These are phyloP conservation scores for Mucor plumbeus DNA, from an alignment of 371 early-diverging fungal genomes.

Conservation along the genomic window DNA sequence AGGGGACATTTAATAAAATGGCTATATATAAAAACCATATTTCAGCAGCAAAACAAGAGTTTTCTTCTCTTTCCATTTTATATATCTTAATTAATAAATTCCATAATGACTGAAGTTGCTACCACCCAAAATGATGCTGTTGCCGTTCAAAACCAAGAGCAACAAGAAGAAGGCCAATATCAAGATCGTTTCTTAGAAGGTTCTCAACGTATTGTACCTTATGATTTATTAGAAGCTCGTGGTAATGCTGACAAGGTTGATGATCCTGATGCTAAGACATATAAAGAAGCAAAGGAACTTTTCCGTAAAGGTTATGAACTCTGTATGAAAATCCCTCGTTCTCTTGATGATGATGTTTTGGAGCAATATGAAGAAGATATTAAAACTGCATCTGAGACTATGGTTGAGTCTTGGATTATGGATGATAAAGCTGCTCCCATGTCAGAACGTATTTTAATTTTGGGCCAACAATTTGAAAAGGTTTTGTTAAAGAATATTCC, in stretches of 20 bases:
- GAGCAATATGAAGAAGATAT: conserved; percentile 64
- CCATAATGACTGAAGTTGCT: conserved; percentile 25
- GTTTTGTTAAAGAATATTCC: conserved; percentile 51
- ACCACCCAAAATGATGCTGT: background rate
- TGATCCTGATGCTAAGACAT: conserved; percentile 65
- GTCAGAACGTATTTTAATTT: conserved; percentile 49
- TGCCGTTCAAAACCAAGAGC: background rate
- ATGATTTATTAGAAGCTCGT: conserved; percentile 65
- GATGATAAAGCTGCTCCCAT: conserved; percentile 73
- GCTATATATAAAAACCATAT: background rate
- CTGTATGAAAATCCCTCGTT: conserved; percentile 63
- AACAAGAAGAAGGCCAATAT: conserved; percentile 38
- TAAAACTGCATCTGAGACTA: conserved; percentile 62
- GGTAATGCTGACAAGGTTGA: conserved; percentile 59
- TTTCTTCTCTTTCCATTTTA: background rate
- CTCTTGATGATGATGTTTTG: conserved; percentile 60
- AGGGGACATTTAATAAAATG: conserved; percentile 3
- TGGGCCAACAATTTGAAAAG: conserved; percentile 33
- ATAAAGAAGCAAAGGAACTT: conserved; percentile 63
- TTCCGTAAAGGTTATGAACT: conserved; percentile 66
- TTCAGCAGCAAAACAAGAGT: background rate
- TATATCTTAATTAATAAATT: background rate
- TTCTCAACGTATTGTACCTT: conserved; percentile 57
- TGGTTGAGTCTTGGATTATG: conserved; percentile 69
- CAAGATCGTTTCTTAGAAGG: conserved; percentile 61